phyloP scores from a whole-genome alignment of 2,329 filamentous ascomycete genomes.

The Zarea fungicola region DNA sequence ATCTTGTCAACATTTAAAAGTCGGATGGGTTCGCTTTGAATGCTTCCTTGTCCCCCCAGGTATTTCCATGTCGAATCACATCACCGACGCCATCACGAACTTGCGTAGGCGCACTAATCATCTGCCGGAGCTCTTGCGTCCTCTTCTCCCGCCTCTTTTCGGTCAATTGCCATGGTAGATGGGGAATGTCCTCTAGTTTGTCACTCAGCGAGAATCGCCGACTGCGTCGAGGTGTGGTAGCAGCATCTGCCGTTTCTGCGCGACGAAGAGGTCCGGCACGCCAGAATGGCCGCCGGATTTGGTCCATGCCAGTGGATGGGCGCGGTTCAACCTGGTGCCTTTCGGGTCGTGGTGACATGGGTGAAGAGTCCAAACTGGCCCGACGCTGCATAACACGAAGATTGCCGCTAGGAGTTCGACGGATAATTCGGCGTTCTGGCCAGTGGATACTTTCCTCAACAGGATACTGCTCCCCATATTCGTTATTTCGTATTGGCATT shows the following conservation, averaged over 20 bases:
- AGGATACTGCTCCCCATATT: conserved; percentile 19
- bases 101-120: conserved; percentile 55
- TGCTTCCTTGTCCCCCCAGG: conserved; percentile 12
- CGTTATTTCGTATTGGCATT: conserved; percentile 44
- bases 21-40: not conserved
- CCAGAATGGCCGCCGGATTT: conserved; percentile 15
- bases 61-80: conserved; percentile 41
- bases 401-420: conserved; percentile 54
- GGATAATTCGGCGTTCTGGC: conserved; percentile 52
- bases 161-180: conserved; percentile 49
- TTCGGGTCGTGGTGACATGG: conserved; percentile 15
- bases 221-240: conserved; percentile 15
- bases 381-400: conserved; percentile 53
- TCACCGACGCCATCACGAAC: conserved; percentile 55
- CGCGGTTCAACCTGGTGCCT: conserved; percentile 31
- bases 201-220: conserved; percentile 39
- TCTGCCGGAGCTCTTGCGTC: conserved; percentile 51
- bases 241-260: conserved; percentile 21
- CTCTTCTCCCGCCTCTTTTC: conserved; percentile 56
- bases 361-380: conserved; percentile 41
- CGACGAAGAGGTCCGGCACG: conserved; percentile 29
- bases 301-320: conserved; percentile 10
- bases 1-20: not conserved
- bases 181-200: conserved; percentile 47
- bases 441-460: conserved; percentile 27